These are phyloP conservation scores for Dillenia suffruticosa DNA, from an alignment of 164 flowering plant species.

Conservation along the genomic window DNA sequence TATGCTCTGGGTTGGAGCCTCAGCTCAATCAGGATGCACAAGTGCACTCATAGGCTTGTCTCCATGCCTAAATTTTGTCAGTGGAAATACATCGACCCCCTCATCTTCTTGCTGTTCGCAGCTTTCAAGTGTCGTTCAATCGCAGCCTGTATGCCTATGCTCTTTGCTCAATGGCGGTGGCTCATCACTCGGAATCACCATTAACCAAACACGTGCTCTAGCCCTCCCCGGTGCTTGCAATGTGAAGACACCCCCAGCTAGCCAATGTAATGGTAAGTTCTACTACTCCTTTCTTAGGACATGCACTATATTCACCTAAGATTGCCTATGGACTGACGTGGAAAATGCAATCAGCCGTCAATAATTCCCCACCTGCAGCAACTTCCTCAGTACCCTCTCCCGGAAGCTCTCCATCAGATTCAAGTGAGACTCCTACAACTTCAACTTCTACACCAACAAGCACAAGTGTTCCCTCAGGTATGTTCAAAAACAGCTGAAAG, in stretches of 20 bases:
- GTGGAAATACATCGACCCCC: slow-evolving; percentile 22
- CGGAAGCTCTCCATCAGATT: background rate
- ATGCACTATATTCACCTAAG: background rate
- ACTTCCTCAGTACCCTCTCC: slow-evolving; percentile 4
- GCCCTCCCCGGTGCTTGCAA: slow-evolving; percentile 36
- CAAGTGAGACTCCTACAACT: slow-evolving; percentile 3
- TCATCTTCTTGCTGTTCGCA: slow-evolving; percentile 29
- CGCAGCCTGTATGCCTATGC: slow-evolving; percentile 32
- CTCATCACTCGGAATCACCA: slow-evolving; percentile 16
- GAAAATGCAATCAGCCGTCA: slow-evolving; percentile 5
- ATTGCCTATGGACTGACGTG: too few relatives aligned
- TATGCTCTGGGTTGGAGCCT: slow-evolving; percentile 9
- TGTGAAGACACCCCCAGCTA: slow-evolving; percentile 23
- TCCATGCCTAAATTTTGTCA: slow-evolving; percentile 31
- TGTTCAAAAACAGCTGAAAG: background rate
- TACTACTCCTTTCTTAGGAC: background rate
- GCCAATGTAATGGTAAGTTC: slow-evolving; percentile 20
- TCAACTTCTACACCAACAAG: slow-evolving; percentile 11
- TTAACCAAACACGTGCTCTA: slow-evolving; percentile 27
- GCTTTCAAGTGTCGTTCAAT: slow-evolving; percentile 18
- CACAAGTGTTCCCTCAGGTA: slow-evolving; percentile 19
- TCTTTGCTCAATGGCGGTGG: slow-evolving; percentile 20
- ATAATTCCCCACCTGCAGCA: slow-evolving; percentile 14
- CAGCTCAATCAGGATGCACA: slow-evolving; percentile 30
- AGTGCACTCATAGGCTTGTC: slow-evolving; percentile 20